Evolutionary conservation across 1,284 basidiomycete species (phyloP).

Genomic region (Singerocomus inundabilis): DNA sequence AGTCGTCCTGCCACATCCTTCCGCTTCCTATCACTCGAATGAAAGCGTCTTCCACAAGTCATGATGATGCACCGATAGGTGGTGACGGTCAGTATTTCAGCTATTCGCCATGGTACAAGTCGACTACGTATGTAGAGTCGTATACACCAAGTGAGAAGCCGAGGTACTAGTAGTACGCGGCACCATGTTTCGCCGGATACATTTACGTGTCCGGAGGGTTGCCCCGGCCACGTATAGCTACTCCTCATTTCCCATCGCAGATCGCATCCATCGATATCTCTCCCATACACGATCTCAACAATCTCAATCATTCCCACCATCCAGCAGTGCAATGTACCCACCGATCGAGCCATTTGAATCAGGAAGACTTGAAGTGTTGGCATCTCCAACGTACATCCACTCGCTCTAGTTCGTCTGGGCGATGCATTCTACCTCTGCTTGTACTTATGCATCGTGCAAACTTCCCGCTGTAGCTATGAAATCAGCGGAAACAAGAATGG

Average conservation of each 20-base stretch:
- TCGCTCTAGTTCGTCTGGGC: conserved; percentile 65
- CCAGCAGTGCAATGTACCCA: conserved; percentile 50
- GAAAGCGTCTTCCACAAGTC: too few species aligned
- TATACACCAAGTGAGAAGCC: too few species aligned
- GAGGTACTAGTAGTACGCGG: too few species aligned
- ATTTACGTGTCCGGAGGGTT: too few species aligned
- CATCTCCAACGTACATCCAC: conserved; percentile 51
- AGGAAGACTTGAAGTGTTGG: conserved; percentile 69
- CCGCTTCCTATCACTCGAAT: too few species aligned
- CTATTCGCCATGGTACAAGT: too few species aligned
- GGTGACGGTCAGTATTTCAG: too few species aligned
- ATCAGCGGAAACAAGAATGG: conserved; percentile 76
- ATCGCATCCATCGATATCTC: conserved; percentile 22
- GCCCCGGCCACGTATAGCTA: too few species aligned
- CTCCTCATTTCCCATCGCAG: conserved; percentile 13
- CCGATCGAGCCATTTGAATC: conserved; percentile 61
- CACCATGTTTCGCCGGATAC: too few species aligned
- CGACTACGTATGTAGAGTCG: too few species aligned
- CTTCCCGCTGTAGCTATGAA: conserved; percentile 60
- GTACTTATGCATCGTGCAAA: conserved; percentile 1
- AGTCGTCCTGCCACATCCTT: too few species aligned
- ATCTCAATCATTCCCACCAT: conserved; percentile 3
- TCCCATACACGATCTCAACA: not conserved
- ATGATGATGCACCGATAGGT: too few species aligned
- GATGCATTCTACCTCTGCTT: not conserved